Base-by-base conservation (phyloP, 2,329 filamentous ascomycete genomes). In the Decorospora gaudefroyi region DNA sequence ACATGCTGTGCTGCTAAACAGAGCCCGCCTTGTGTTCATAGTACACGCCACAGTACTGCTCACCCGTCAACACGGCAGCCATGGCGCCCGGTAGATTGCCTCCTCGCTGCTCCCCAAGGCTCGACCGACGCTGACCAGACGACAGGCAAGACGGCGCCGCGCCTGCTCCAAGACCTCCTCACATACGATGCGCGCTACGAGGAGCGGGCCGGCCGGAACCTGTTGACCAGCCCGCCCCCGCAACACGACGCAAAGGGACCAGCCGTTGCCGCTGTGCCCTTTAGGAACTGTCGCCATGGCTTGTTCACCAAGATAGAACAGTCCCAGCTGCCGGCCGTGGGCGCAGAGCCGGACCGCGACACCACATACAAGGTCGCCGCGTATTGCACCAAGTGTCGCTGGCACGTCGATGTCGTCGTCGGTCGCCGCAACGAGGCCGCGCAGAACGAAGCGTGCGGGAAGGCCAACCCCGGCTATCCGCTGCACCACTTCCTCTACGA, bases 341-440 rank as follows among this genome's bases (percentile, higher is more conserved):
- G 77, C 42, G 62, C 69, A 19, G 59, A 67, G 21, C 64, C 71
- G 23, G 64, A 69, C 46, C 52, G 53, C 21, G 47, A 64, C 5
- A 75, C 76, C 2, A 62, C 74, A 32, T 83, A 80, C 62, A 81
- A 77, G 53, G 73, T 85, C 18, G 78, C 83, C 11, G 76, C 82
- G 3, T 76, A 82, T 53, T 88, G 85, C 67, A 69, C 74, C 42
- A 74, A 73, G 46, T 88, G 85, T 62, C 78, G 81, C 37, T 76
- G 76, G 59, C 84, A 88, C 67, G 71, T 86, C 29, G 76, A 83
- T 53, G 62, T 88, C 15, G 70, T 71, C 8, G 74, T 85, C 22
- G 75, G 78, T 46, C 81, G 79, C 53, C 72, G 70, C 17, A 57
- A 60, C 9, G 63, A 72, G n/a, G 65, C 62, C 32, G 66, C 67